Base-by-base conservation (phyloP, 2,329 filamentous ascomycete species). In the Calonectria pseudoturangicola region DNA sequence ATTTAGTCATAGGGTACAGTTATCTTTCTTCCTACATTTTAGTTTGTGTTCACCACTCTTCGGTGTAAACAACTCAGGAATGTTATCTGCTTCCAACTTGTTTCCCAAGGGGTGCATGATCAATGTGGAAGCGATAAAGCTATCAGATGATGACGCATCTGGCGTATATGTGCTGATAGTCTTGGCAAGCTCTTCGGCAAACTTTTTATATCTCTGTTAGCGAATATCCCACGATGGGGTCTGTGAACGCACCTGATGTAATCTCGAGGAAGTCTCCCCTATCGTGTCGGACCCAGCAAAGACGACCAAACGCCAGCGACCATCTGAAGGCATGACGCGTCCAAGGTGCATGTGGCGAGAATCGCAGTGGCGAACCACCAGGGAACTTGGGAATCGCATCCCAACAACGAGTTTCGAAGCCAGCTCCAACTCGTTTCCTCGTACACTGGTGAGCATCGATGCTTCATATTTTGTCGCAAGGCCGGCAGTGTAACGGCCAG, bases 351-450 rank as follows among this genome's bases (percentile, higher is more conserved):
- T 63, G 0, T 72, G 76, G 3, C 78, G 75, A 13, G 77, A 58
- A 56, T 79, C 77, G 3, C 72, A 79, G 0, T 78, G 69, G 10
- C 76, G 72, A 1, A 79, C 70, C 0, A 74, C 70, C 0, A 71
- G 71, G 0, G 71, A 51, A 9, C 77, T 79, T 1, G 77, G 77
- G 2, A 79, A 75, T 2, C 77, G 68, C 76, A 77, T 79, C 0
- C 77, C 77, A 0, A 73, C 71, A 0, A 45, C 33, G 1, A 77
- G 15, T 0, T 43, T 58, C 0, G 75, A 70, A 1, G 77, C 74
- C 3, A 76, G 27, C 3, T 3, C 33, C 0, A 70, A 60, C 2
- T 28, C 21, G 0, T 68, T 25, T 9, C 51, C 66, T 25, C 21
- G 27, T 30, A 50, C n/a, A 0, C 3, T 1, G 3, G 77, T 74